Base-by-base conservation (phyloP, 495 filamentous ascomycete genomes). In the Parathielavia appendiculata region DNA sequence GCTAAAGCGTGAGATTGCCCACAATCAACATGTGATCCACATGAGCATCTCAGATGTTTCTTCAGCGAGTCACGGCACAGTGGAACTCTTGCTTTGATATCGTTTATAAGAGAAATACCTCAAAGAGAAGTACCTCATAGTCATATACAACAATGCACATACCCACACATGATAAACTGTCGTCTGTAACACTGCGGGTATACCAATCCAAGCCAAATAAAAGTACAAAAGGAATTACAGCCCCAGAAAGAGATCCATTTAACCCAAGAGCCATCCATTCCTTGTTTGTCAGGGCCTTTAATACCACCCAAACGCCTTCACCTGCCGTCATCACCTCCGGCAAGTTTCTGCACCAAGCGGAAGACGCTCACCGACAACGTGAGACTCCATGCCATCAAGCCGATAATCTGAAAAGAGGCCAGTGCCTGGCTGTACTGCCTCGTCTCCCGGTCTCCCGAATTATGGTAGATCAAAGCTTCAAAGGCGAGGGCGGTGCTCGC, bases 401-500 rank as follows among this genome's bases (percentile, higher is more conserved):
- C 89, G 50, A 98, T 78, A 47, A 96, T 76, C 39, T 96, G 79
- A 56, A 95, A 87, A 6, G 82, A 87, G 20, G 88, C 84, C 54
- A 98, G 76, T 14, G 90, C 86, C 67, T 86, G 86, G 64, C 95
- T 89, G 54, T 86, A 76, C 60, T 73, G 69, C 66, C 88, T 87
- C 35, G 95, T 86, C 23, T 66, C 52, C 49, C 54, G 60, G 56
- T 77, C 65, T 36, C 54, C 62, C 6, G 70, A 69, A 41, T 81
- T 79, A 48, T 86, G 81, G 69, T 91, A 90, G 10, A 81, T 84
- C 48, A 96, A 72, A 11, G 89, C 84, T 68, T 88, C 86, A 68
- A 97, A 96, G 11, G 95, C 91, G 65, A 98, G 72, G 50, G 88
- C 87, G 40, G 96, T 74, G 71, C 96, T 97, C 44, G 91, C 89